These are phyloP conservation scores for Tausonia pullulans DNA, from an alignment of 1,284 basidiomycete species.

Conservation along the genomic window DNA sequence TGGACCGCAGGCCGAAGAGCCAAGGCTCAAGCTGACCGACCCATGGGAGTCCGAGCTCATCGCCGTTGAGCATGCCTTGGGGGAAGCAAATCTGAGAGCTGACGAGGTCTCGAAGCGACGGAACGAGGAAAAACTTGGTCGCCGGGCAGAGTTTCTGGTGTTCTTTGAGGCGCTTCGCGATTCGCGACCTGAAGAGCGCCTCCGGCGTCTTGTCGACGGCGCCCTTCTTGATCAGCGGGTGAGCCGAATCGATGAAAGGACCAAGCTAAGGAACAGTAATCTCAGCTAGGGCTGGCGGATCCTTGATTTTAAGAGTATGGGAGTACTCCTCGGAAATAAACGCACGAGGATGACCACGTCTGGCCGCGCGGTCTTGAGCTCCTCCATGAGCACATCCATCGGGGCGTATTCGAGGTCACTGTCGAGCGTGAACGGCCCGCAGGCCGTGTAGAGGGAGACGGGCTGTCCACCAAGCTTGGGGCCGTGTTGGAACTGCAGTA, in stretches of 20 bases:
- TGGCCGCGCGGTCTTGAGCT: conserved; percentile 51
- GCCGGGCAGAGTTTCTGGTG: conserved; percentile 39
- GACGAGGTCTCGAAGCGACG: conserved; percentile 69
- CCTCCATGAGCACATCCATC: conserved; percentile 50
- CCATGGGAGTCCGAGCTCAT: conserved; percentile 14
- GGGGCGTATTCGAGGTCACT: conserved; percentile 63
- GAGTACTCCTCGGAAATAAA: conserved; percentile 11
- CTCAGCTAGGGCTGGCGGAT: not conserved
- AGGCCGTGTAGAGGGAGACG: conserved; percentile 56
- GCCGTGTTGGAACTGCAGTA: conserved; percentile 29
- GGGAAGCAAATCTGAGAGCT: conserved; percentile 76
- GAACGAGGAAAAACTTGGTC: conserved; percentile 63
- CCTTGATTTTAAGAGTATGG: not conserved
- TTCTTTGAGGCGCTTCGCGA: conserved; percentile 46
- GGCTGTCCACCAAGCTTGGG: conserved; percentile 36
- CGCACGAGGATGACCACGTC: conserved; percentile 67
- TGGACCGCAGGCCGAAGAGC: too few relatives aligned
- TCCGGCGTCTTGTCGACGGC: conserved; percentile 53
- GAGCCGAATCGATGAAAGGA: conserved; percentile 71
- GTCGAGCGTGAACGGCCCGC: conserved; percentile 73
- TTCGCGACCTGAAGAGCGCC: conserved; percentile 57
- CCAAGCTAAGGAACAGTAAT: conserved; percentile 49
- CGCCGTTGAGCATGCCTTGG: conserved; percentile 56
- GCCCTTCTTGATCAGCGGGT: conserved; percentile 61
- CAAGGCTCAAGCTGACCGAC: too few relatives aligned